These are phyloP conservation scores for Auriculariales sp. DNA, from an alignment of 768 basidiomycete species.

Conservation along the genomic window DNA sequence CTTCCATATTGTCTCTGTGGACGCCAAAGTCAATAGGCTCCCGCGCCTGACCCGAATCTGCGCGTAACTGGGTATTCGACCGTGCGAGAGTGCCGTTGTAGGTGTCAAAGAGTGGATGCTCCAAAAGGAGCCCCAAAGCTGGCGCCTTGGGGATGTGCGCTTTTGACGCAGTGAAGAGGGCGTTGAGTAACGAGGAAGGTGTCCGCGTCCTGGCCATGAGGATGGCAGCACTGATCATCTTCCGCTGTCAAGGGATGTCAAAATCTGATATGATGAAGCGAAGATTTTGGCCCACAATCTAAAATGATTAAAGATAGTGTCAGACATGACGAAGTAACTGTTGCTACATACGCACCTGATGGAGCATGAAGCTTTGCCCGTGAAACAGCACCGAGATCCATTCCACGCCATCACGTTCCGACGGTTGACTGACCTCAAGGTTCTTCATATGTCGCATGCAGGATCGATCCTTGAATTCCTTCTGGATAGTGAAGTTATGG, in stretches of 20 bases:
- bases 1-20: slow-evolving; percentile 52
- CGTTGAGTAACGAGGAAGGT: slow-evolving; percentile 58
- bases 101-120: slow-evolving; percentile 68
- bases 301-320: too few species aligned
- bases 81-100: slow-evolving; percentile 49
- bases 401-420: slow-evolving; percentile 79
- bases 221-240: slow-evolving; percentile 89
- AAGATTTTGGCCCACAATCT: too few species aligned
- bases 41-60: not conserved
- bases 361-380: slow-evolving; percentile 98
- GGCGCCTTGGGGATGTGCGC: slow-evolving; percentile 94
- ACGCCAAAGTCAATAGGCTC: slow-evolving; percentile 51
- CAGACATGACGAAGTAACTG: too few species aligned
- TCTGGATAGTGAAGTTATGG: slow-evolving; percentile 90
- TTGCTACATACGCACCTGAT: slow-evolving; percentile 85
- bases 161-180: slow-evolving; percentile 61
- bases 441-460: slow-evolving; percentile 79
- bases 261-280: not conserved
- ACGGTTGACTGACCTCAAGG: slow-evolving; percentile 75
- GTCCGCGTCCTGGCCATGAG: slow-evolving; percentile 63
- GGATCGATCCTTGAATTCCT: slow-evolving; percentile 69
- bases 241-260: slow-evolving; percentile 49
- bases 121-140: slow-evolving; percentile 80
- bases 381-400: slow-evolving; percentile 91
- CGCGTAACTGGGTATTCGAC: slow-evolving; percentile 15